phyloP scores from a whole-genome alignment of 306 rosid genomes.

The Prosopis cineraria region DNA sequence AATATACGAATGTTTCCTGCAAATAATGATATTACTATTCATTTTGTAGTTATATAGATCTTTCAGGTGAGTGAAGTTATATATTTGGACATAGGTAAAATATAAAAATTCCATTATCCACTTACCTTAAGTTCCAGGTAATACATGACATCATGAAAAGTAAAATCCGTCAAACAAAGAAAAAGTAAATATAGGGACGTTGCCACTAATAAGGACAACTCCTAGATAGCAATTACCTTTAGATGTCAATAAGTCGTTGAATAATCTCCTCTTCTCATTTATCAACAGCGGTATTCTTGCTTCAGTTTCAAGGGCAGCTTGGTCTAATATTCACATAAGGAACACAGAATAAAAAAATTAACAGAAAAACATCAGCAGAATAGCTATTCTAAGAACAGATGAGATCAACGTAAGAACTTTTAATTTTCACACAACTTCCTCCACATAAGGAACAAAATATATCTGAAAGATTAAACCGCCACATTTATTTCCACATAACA shows the following conservation, averaged over 20 bases:
- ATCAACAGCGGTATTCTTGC: conserved; percentile 72
- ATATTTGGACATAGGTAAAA: conserved; percentile 21
- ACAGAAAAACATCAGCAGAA: conserved; percentile 13
- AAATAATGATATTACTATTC: conserved; percentile 22
- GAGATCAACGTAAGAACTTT: background rate
- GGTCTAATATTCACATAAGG: conserved; percentile 51
- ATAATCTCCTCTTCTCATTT: conserved; percentile 71
- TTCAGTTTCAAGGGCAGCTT: conserved; percentile 70
- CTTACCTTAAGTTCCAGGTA: background rate
- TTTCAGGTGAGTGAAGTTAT: conserved; percentile 2
- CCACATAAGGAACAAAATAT: background rate
- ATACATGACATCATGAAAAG: background rate
- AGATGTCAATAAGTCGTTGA: conserved; percentile 86
- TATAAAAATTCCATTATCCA: background rate
- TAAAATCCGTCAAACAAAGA: background rate
- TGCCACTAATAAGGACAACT: conserved; percentile 26
- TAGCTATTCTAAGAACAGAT: conserved; percentile 13
- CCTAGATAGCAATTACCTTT: conserved; percentile 60
- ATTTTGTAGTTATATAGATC: background rate
- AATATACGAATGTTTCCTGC: conserved; percentile 71
- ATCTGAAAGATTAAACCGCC: conserved; percentile 11
- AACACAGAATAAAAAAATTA: conserved; percentile 27
- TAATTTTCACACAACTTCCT: conserved; percentile 5
- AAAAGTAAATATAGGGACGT: conserved; percentile 18
- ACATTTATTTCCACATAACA: conserved; percentile 18